Percentiles rank a stretch among this genome's conserved stretches.
These are phyloP conservation scores for Entomophthora muscae DNA, from an alignment of 371 early-diverging fungal genomes.

Conservation along the genomic window DNA sequence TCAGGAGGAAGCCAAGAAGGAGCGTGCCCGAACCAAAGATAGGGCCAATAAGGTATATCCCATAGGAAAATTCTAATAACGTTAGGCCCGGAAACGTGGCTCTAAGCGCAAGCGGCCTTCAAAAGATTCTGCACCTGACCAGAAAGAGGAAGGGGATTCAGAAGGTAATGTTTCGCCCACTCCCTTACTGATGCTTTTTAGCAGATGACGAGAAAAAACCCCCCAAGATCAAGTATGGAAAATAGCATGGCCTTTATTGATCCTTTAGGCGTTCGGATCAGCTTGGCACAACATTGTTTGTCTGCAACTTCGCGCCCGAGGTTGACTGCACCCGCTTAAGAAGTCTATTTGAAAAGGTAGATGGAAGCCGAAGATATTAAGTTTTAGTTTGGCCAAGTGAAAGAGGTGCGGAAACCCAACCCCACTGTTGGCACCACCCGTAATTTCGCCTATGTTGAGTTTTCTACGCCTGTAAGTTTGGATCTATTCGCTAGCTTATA, in stretches of 20 bases:
- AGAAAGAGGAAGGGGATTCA: background rate
- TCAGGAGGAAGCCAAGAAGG: background rate
- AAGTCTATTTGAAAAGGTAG: background rate
- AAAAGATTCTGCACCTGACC: background rate
- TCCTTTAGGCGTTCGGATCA: background rate
- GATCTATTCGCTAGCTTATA: background rate
- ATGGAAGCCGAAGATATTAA: background rate
- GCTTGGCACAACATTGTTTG: slow-evolving; percentile 1
- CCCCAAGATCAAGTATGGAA: background rate
- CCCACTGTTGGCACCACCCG: background rate
- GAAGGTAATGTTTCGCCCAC: too few relatives aligned
- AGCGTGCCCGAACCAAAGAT: background rate
- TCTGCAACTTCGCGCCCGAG: background rate
- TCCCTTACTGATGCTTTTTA: too few relatives aligned
- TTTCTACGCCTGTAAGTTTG: background rate
- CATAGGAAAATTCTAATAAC: too few relatives aligned
- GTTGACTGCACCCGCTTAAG: background rate
- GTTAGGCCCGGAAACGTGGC: background rate
- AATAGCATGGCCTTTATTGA: background rate
- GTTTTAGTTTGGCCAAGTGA: background rate
- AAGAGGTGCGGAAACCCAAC: slow-evolving; percentile 2
- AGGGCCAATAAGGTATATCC: background rate
- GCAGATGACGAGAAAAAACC: background rate
- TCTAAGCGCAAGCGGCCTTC: background rate
- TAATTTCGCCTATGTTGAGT: slow-evolving; percentile 5